Conservation (phyloP, 1,139 yeast species). For the Pichia sp. region DNA sequence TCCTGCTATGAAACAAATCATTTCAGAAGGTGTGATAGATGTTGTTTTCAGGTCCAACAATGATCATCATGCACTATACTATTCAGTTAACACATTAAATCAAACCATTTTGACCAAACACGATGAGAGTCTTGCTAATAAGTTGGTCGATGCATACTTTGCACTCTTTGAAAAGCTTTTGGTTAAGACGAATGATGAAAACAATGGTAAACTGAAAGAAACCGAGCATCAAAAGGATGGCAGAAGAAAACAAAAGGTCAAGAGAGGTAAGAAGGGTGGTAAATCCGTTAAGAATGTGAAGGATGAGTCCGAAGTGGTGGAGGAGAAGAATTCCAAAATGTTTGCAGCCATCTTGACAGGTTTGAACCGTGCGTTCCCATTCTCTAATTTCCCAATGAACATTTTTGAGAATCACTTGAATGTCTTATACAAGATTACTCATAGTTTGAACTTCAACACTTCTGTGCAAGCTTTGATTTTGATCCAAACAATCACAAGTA, state of each 20-base stretch:
- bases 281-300: constrained; percentile 63
- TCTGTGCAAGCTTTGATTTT: constrained; percentile 87
- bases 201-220: constrained; percentile 31
- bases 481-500: constrained; percentile 66
- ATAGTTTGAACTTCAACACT: constrained; percentile 90
- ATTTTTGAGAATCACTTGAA: constrained; percentile 74
- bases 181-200: constrained; percentile 55
- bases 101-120: constrained; percentile 82
- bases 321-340: constrained; percentile 78
- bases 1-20: constrained; percentile 88
- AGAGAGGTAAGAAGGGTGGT: constrained; percentile 73
- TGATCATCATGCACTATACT: constrained; percentile 85
- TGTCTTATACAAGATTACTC: constrained; percentile 83
- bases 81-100: constrained; percentile 79
- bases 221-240: constrained; percentile 32
- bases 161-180: constrained; percentile 79
- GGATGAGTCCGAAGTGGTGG: constrained; percentile 63
- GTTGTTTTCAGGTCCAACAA: constrained; percentile 66
- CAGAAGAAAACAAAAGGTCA: constrained; percentile 46
- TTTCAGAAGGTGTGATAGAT: constrained; percentile 76
- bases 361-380: constrained; percentile 93
- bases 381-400: constrained; percentile 66
- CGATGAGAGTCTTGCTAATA: constrained; percentile 75
- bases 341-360: constrained; percentile 93
- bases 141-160: constrained; percentile 76